Evolutionary conservation across 805 yeast genomes (phyloP).

Genomic region (Candida berthetii): DNA sequence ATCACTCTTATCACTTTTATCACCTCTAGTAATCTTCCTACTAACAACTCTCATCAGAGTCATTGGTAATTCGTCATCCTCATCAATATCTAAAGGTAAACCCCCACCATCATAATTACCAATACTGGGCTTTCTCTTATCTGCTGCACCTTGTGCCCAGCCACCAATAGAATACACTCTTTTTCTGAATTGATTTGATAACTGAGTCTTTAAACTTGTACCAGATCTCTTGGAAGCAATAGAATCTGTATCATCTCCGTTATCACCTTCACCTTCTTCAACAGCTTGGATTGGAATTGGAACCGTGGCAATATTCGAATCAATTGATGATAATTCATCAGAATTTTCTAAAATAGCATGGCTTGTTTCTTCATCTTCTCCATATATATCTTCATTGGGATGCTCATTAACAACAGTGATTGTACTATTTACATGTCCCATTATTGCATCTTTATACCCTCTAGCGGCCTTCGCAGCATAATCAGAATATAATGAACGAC

Average conservation of each 20-base stretch:
- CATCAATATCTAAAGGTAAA: slow-evolving; percentile 5
- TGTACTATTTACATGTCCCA: background rate
- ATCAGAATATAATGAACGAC: slow-evolving; percentile 37
- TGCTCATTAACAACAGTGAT: background rate
- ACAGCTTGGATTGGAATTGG: background rate
- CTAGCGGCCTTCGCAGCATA: slow-evolving; percentile 35
- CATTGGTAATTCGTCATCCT: slow-evolving; percentile 29
- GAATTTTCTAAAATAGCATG: no score
- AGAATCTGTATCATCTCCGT: no score
- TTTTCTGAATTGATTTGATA: slow-evolving; percentile 25
- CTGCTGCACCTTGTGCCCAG: slow-evolving; percentile 17
- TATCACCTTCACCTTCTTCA: background rate
- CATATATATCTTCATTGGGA: no score
- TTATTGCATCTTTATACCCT: slow-evolving; percentile 18
- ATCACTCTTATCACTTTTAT: background rate
- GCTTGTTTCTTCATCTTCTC: no score
- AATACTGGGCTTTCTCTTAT: slow-evolving; percentile 15
- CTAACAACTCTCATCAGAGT: slow-evolving; percentile 30
- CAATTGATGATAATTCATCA: background rate
- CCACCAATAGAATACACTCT: slow-evolving; percentile 31
- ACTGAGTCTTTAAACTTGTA: background rate
- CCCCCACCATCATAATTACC: slow-evolving; percentile 17
- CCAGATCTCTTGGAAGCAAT: background rate
- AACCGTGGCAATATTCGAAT: background rate
- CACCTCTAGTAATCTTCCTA: slow-evolving; percentile 10